phyloP scores from a whole-genome alignment of 805 yeast species.

The Nakazawaea sp. region DNA sequence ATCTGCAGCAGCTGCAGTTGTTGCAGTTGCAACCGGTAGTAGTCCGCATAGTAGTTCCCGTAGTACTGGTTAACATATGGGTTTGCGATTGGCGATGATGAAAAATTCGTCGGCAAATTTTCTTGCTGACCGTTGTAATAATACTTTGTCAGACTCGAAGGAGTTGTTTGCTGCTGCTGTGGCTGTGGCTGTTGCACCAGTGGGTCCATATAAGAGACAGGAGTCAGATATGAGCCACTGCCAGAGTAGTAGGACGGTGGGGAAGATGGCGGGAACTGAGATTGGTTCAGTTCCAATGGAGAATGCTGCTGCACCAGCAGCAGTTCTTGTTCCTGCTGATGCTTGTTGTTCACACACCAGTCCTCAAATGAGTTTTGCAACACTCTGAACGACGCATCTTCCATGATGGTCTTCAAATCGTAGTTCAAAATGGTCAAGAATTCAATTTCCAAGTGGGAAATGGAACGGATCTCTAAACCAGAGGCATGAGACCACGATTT shows the following conservation, averaged over 20 bases:
- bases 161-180: no score
- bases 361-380: conserved; percentile 9
- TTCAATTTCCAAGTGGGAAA: conserved; percentile 62
- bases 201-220: not conserved
- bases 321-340: not conserved
- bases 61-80: conserved; percentile 8
- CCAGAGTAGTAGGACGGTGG: conserved; percentile 3
- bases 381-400: conserved; percentile 7
- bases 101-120: no score
- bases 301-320: not conserved
- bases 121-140: not conserved
- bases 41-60: conserved; percentile 3
- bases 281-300: not conserved
- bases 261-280: conserved; percentile 1
- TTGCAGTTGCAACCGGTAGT: conserved; percentile 4
- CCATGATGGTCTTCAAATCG: conserved; percentile 9
- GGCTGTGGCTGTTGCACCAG: no score
- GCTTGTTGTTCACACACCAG: conserved; percentile 9
- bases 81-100: conserved; percentile 7
- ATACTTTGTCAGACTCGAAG: not conserved
- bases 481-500: conserved; percentile 97
- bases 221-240: not conserved
- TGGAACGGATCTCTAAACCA: conserved; percentile 52
- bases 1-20: conserved; percentile 3
- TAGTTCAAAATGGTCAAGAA: conserved; percentile 42